These are phyloP conservation scores for Mortierella sp. DNA, from an alignment of 371 early-diverging fungal genomes.

Conservation along the genomic window DNA sequence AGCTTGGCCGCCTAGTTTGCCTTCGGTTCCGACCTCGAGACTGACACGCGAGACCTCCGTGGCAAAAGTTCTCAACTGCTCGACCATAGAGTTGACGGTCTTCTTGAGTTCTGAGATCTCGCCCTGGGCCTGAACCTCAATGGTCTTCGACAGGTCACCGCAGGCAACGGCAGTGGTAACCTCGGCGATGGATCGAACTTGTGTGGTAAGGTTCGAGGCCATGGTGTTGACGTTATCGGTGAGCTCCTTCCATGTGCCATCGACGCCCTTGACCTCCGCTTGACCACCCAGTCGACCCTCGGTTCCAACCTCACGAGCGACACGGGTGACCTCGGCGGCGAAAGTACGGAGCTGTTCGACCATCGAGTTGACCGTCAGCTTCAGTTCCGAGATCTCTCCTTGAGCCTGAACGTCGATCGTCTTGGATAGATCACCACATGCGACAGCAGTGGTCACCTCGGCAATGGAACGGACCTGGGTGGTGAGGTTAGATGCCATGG, in stretches of 20 bases:
- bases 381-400: constrained; percentile 68
- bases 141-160: constrained; percentile 72
- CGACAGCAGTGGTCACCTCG: constrained; percentile 68
- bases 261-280: too few species aligned
- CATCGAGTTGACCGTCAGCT: too few species aligned
- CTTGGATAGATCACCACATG: constrained; percentile 72
- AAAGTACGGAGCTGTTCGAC: too few species aligned
- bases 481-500: too few species aligned
- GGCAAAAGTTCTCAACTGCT: constrained; percentile 69
- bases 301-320: too few species aligned
- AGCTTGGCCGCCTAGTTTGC: too few species aligned
- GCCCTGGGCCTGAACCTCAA: constrained; percentile 68
- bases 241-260: too few species aligned
- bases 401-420: constrained; percentile 71
- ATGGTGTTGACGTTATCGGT: too few species aligned
- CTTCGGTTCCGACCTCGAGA: too few species aligned
- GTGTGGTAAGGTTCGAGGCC: background rate
- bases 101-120: constrained; percentile 75
- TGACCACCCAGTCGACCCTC: too few species aligned
- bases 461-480: constrained; percentile 78
- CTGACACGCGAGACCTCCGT: too few species aligned
- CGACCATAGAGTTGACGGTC: constrained; percentile 77
- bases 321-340: too few species aligned
- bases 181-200: constrained; percentile 57
- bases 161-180: constrained; percentile 74